phyloP scores from a whole-genome alignment of 495 filamentous ascomycete species.

The Aspergillus baeticus region DNA sequence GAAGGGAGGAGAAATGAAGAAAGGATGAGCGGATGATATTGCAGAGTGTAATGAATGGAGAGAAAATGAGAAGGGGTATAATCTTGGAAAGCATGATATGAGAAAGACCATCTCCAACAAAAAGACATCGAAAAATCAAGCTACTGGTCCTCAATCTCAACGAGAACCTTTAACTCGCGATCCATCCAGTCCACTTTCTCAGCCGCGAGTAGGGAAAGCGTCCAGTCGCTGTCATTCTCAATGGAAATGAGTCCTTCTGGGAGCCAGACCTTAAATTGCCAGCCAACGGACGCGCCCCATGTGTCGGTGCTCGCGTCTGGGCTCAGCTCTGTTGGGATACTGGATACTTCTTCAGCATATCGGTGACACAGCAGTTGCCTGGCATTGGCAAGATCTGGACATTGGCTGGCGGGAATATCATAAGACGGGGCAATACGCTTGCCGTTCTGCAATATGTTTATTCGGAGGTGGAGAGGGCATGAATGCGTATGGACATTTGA shows the following conservation, averaged over 20 bases:
- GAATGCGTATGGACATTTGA: conserved; percentile 10
- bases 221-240: conserved; percentile 45
- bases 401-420: conserved; percentile 36
- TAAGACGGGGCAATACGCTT: conserved; percentile 43
- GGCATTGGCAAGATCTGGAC: conserved; percentile 32
- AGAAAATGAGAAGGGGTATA: conserved; percentile 1
- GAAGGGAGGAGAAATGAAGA: background rate
- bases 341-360: conserved; percentile 34
- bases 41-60: background rate
- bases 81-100: background rate
- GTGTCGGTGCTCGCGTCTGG: conserved; percentile 9
- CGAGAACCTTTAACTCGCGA: conserved; percentile 44
- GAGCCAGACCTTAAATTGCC: conserved; percentile 41
- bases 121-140: background rate
- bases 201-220: conserved; percentile 39
- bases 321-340: conserved; percentile 17
- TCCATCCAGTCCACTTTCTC: conserved; percentile 55
- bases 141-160: conserved; percentile 29
- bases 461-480: conserved; percentile 30
- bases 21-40: background rate
- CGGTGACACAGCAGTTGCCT: conserved; percentile 34
- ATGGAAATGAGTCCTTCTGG: conserved; percentile 40
- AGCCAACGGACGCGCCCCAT: conserved; percentile 23
- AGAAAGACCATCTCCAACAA: background rate
- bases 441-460: conserved; percentile 42